These are phyloP conservation scores for Camptophora hylomeconis DNA, from an alignment of 2,329 filamentous ascomycete genomes.

Conservation along the genomic window DNA sequence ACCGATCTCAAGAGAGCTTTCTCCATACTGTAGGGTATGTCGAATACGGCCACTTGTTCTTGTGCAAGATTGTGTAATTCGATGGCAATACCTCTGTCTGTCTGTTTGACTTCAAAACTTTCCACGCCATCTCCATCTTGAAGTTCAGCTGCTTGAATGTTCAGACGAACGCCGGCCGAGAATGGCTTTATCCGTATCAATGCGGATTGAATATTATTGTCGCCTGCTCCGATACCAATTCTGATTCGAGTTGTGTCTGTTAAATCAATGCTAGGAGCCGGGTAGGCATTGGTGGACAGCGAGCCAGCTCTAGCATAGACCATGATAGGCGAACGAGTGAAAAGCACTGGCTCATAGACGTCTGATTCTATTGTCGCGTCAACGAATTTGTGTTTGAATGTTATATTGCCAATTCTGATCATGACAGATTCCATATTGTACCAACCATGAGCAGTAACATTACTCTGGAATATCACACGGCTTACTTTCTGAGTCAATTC, in stretches of 20 bases:
- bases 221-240: slow-evolving; percentile 59
- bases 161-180: slow-evolving; percentile 47
- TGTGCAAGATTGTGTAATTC: slow-evolving; percentile 25
- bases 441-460: slow-evolving; percentile 13
- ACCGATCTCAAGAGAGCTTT: slow-evolving; percentile 53
- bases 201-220: slow-evolving; percentile 46
- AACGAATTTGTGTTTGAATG: slow-evolving; percentile 11
- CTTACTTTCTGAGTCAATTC: too few relatives aligned
- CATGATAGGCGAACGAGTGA: slow-evolving; percentile 7
- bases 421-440: slow-evolving; percentile 11
- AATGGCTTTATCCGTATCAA: slow-evolving; percentile 41
- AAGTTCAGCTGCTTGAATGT: slow-evolving; percentile 37
- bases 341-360: neutral
- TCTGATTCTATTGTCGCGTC: too few relatives aligned
- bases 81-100: slow-evolving; percentile 32
- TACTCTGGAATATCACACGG: slow-evolving; percentile 19
- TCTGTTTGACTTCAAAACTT: slow-evolving; percentile 26
- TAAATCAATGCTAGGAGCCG: slow-evolving; percentile 62
- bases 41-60: slow-evolving; percentile 23
- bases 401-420: slow-evolving; percentile 11
- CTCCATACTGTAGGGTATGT: slow-evolving; percentile 68
- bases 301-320: slow-evolving; percentile 11
- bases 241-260: slow-evolving; percentile 69
- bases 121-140: slow-evolving; percentile 28
- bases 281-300: slow-evolving; percentile 39